Conservation (phyloP, 2,329 filamentous ascomycete genomes). For the Tolypocladium ovalisporum region DNA sequence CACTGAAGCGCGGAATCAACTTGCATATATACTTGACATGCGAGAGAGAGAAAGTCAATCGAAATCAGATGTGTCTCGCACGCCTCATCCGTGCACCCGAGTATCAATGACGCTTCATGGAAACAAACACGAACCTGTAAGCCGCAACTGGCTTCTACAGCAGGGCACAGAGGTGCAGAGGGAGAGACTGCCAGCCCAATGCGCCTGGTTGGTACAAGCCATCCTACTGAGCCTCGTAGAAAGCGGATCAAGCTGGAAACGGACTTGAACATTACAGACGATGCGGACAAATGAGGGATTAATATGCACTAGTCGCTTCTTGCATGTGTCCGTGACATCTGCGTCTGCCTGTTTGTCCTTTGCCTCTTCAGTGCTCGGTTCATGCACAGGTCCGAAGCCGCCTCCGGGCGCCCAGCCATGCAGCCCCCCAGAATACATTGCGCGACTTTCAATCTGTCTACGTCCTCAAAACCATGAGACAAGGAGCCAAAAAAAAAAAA, state of each 20-base stretch:
- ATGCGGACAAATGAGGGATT: too few relatives aligned
- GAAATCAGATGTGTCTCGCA: background rate
- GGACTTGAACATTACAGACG: too few relatives aligned
- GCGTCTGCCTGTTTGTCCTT: too few relatives aligned
- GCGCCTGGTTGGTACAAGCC: background rate
- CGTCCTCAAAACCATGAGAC: too few relatives aligned
- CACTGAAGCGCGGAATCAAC: background rate
- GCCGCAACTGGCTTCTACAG: background rate
- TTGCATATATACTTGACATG: background rate
- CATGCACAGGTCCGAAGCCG: too few relatives aligned
- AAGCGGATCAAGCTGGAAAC: too few relatives aligned
- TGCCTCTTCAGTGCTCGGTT: too few relatives aligned
- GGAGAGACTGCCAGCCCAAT: background rate
- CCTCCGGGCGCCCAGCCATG: background rate
- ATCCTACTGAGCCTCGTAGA: too few relatives aligned
- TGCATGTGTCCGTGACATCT: too few relatives aligned
- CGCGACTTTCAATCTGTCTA: background rate
- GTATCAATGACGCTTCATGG: background rate
- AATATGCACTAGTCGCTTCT: too few relatives aligned
- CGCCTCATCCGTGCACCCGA: background rate
- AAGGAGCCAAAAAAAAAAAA: too few relatives aligned
- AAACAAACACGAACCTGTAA: background rate
- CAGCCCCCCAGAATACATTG: background rate
- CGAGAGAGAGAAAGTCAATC: slow-evolving; percentile 10
- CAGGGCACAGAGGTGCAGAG: background rate